These are phyloP conservation scores for Hypoxylon fuscum DNA, from an alignment of 495 filamentous ascomycete genomes.

Conservation along the genomic window DNA sequence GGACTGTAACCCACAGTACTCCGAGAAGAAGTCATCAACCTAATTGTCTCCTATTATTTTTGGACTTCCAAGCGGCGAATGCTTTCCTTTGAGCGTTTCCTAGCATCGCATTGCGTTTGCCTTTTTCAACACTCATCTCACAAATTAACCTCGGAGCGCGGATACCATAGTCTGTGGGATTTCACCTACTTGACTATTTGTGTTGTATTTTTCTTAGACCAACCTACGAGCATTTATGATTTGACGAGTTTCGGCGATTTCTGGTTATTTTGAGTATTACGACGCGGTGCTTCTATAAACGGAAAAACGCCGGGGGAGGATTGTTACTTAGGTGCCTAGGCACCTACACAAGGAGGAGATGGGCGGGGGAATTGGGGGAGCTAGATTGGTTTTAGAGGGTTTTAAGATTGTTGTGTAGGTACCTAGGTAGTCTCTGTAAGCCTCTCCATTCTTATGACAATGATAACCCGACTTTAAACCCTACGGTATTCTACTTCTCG, in stretches of 20 bases:
- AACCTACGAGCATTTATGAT: constrained; percentile 8
- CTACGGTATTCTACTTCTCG: too few species aligned
- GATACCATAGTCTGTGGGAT: constrained; percentile 11
- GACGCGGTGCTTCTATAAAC: too few species aligned
- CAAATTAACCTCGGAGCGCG: constrained; percentile 4
- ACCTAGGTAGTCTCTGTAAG: neutral
- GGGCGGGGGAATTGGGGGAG: neutral
- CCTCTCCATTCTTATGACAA: neutral
- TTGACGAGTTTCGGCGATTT: constrained; percentile 9
- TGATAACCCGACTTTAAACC: neutral
- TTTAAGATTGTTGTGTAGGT: constrained; percentile 25
- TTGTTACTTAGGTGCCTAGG: too few species aligned
- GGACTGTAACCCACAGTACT: constrained; percentile 38
- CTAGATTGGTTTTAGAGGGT: constrained; percentile 12
- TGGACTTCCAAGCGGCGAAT: neutral
- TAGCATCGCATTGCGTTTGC: constrained; percentile 15
- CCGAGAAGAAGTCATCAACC: constrained; percentile 9
- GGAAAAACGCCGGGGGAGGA: too few species aligned
- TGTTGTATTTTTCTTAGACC: neutral
- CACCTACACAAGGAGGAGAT: neutral
- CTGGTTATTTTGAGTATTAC: too few species aligned
- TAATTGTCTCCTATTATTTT: neutral
- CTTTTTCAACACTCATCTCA: constrained; percentile 1
- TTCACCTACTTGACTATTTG: neutral
- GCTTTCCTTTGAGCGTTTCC: constrained; percentile 5